Base-by-base conservation (phyloP, 129 eudicot species). In the Erigeron canadensis region DNA sequence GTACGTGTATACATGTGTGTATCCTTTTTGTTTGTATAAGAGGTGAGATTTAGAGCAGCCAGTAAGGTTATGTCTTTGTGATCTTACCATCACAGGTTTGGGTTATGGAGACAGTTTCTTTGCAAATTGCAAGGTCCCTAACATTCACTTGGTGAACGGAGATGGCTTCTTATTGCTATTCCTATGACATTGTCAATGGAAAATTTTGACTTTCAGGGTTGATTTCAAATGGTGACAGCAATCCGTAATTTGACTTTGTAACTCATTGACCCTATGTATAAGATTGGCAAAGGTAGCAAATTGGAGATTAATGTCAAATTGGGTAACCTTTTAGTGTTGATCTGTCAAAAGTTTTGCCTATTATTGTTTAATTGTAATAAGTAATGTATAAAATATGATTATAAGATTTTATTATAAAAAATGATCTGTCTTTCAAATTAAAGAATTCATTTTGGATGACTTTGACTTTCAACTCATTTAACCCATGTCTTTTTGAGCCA, bases 41-140 rank as follows among this genome's bases (percentile, higher is more conserved):
- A 37, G 40, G 19, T 11, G 45, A 34, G 21, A 61, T 13, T 39
- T 41, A 15, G 46, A 63, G 50, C 50, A 63, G 12, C 71, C 51
- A 8, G 47, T 53, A 63, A 65, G 65, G 79, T 75, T 75, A 66
- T 39, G 12, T 47, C 66, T 75, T 75, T 55, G 73, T 66, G 73
- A 55, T 66, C 40, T 66, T 66, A 45, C 41, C 65, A 1, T 74
- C 79, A 64, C 79, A 75, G 79, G 73, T 75, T 28, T 9, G 11
- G 42, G 67, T 57, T 38, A n/a, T 58, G 73, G 55, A 41, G 73
- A 65, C 50, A 13, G 53, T 62, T 38, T 46, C 70, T 50, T 37
- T 63, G 77, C 69, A 43, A 58, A 71, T 21, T 19, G 76, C 54
- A 16, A 71, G 68, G 13, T 19, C 17, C 16, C 4, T 1, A 19